These are phyloP conservation scores for Calcarisporium arbuscula DNA, from an alignment of 2,329 filamentous ascomycete species.

Conservation along the genomic window DNA sequence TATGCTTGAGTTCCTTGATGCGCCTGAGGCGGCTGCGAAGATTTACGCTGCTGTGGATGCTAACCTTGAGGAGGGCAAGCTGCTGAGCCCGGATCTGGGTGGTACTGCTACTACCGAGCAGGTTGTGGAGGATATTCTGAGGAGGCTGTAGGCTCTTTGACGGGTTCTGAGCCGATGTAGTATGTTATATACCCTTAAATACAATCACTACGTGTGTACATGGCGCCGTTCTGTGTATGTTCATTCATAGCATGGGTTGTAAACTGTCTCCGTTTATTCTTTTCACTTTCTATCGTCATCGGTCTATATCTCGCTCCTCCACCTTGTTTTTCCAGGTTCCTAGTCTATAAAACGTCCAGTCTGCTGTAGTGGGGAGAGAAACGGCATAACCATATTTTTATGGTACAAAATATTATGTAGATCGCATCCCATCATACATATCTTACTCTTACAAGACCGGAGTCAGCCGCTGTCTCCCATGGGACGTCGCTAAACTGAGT, in stretches of 20 bases:
- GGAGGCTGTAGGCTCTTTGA: constrained; percentile 77
- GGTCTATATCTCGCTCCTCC: too few relatives aligned
- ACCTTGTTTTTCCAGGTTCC: too few relatives aligned
- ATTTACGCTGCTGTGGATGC: constrained; percentile 91
- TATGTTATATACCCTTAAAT: too few relatives aligned
- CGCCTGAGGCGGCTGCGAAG: constrained; percentile 77
- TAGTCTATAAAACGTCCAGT: too few relatives aligned
- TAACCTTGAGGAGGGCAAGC: constrained; percentile 75
- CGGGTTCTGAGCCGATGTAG: too few relatives aligned
- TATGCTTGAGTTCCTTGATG: constrained; percentile 93
- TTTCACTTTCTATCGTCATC: too few relatives aligned
- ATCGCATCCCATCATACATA: background rate
- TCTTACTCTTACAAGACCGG: background rate
- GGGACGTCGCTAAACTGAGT: background rate
- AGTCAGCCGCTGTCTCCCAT: background rate
- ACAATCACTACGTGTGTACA: too few relatives aligned
- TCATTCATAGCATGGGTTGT: too few relatives aligned
- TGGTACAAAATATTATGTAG: constrained; percentile 1
- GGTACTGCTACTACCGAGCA: constrained; percentile 80
- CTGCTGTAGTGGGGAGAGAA: too few relatives aligned
- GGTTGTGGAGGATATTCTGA: constrained; percentile 81
- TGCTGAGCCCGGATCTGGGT: constrained; percentile 84
- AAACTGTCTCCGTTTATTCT: too few relatives aligned
- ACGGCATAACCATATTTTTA: too few relatives aligned
- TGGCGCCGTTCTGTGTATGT: too few relatives aligned